phyloP scores from a whole-genome alignment of 116 monocot species.

The Phalaenopsis hybrid region DNA sequence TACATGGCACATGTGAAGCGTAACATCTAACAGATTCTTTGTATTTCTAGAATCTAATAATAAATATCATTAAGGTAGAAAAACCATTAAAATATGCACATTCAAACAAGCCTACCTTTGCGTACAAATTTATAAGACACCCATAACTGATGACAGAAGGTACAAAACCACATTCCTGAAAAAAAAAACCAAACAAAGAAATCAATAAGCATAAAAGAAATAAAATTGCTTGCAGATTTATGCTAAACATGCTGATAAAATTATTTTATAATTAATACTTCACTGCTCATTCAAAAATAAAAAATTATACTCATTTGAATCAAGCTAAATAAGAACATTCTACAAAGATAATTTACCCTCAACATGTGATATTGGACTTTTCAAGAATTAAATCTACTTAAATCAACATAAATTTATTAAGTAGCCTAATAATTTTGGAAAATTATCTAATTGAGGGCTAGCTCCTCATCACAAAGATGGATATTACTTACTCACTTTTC shows the following conservation, averaged over 20 bases:
- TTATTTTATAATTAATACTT: neutral
- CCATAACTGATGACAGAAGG: conserved; percentile 91
- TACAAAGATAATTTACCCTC: neutral
- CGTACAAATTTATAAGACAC: conserved; percentile 88
- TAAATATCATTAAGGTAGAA: too few relatives aligned
- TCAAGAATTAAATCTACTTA: neutral
- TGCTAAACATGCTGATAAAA: neutral
- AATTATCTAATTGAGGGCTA: too few relatives aligned
- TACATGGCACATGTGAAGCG: too few relatives aligned
- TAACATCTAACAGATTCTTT: too few relatives aligned
- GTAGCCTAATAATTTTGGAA: too few relatives aligned
- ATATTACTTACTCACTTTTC: too few relatives aligned
- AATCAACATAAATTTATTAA: too few relatives aligned
- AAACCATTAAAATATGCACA: neutral
- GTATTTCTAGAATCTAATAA: too few relatives aligned
- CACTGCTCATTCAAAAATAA: neutral
- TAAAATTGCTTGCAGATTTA: neutral
- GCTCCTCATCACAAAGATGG: too few relatives aligned
- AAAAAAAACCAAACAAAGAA: conserved; percentile 3
- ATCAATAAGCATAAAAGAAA: conserved; percentile 6
- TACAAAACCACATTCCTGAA: conserved; percentile 85
- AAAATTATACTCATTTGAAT: neutral
- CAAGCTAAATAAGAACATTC: neutral
- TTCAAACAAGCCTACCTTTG: conserved; percentile 49
- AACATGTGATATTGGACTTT: neutral